Conservation (phyloP, 2,329 filamentous ascomycete genomes). For the Lecanicillium sp. region DNA sequence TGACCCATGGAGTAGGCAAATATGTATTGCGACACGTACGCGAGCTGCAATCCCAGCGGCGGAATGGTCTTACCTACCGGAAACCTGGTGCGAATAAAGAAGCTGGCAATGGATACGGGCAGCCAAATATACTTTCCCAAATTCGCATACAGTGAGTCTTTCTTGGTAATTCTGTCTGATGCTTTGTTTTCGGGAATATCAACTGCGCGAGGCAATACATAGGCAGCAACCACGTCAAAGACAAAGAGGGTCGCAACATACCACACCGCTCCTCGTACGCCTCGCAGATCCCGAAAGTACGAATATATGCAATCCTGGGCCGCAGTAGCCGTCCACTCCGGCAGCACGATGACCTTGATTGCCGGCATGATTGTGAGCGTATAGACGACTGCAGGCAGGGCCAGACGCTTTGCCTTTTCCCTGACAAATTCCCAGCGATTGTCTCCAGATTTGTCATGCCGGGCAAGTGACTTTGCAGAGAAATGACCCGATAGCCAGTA, state of each 20-base stretch:
- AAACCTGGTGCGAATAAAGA: conserved; percentile 12
- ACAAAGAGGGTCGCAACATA: conserved; percentile 13
- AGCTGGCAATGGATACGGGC: conserved; percentile 2
- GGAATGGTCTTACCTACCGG: conserved; percentile 11
- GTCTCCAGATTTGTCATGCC: not conserved
- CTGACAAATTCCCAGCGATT: conserved; percentile 9
- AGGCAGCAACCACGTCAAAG: conserved; percentile 11
- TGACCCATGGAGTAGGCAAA: conserved; percentile 13
- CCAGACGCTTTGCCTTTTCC: conserved; percentile 11
- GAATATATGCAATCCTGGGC: not conserved
- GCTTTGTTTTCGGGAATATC: not conserved
- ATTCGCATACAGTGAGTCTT: not conserved
- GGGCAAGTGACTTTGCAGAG: conserved; percentile 11
- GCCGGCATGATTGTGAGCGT: conserved; percentile 8
- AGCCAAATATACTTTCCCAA: conserved; percentile 5
- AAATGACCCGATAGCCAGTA: conserved; percentile 7
- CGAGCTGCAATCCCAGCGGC: conserved; percentile 11
- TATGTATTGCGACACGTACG: conserved; percentile 13
- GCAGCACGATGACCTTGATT: not conserved
- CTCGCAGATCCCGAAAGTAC: conserved; percentile 4
- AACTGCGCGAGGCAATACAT: not conserved
- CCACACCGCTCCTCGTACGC: conserved; percentile 13
- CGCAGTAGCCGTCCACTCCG: not conserved
- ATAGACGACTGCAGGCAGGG: conserved; percentile 10
- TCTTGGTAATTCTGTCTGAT: not conserved